Evolutionary conservation across 176 grass and related monocot species (phyloP), one percentile per base, ranked within the genome.

Genomic region (Alopecurus myosuroides): DNA sequence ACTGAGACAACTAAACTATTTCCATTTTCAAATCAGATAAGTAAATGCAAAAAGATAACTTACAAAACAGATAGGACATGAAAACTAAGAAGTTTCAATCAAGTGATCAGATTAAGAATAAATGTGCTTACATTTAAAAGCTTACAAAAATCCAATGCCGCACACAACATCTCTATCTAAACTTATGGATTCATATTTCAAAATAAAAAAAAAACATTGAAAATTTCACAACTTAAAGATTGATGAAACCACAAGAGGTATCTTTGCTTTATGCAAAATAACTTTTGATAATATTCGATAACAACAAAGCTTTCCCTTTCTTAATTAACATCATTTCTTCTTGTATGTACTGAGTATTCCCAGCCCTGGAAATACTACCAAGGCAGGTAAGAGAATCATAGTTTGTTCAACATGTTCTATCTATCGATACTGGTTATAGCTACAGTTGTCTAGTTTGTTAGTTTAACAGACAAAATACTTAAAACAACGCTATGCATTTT

Each of bases 111-210:
- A 25, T 60, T 20, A 29, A 46, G 49, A n/a, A n/a, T n/a, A n/a
- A n/a, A n/a, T n/a, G n/a, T n/a, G n/a, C n/a, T n/a, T n/a, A n/a
- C n/a, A n/a, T n/a, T n/a, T n/a, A n/a, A n/a, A n/a, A n/a, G n/a
- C n/a, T n/a, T n/a, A n/a, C n/a, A n/a, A n/a, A n/a, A n/a, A n/a
- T n/a, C n/a, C n/a, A n/a, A n/a, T n/a, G n/a, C n/a, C n/a, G n/a
- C n/a, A n/a, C n/a, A n/a, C n/a, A n/a, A n/a, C n/a, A n/a, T n/a
- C n/a, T n/a, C n/a, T n/a, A n/a, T n/a, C n/a, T n/a, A n/a, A n/a
- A 77, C 4, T 74, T 65, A 57, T 82, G 71, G 9, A n/a, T 57
- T 82, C 30, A 77, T 75, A 50, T 77, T 82, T 77, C 60, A 55
- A 78, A n/a, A 40, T 69, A 70, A 7, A 78, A 10, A 37, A 22